A percentile compares a stretch with the other conserved stretches of the same genome.
Evolutionary conservation across 768 basidiomycete genomes (phyloP).

Genomic region (Lenzites betulinus): DNA sequence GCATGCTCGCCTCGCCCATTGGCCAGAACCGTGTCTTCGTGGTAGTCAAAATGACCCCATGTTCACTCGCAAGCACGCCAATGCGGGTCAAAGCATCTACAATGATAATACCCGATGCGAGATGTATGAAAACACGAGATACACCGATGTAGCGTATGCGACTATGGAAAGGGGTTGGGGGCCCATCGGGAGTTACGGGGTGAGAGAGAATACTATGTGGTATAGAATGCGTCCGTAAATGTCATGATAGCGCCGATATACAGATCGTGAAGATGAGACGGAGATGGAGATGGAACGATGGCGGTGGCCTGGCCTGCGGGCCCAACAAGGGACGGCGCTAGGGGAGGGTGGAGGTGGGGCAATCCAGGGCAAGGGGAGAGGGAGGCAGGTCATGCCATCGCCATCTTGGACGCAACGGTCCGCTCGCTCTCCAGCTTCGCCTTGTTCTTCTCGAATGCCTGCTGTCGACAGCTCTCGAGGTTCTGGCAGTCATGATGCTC

Average conservation of each 20-base stretch:
- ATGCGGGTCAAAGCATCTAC: slow-evolving; percentile 18
- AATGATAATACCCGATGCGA: slow-evolving; percentile 18
- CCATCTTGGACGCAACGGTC: slow-evolving; percentile 86
- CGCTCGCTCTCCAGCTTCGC: slow-evolving; percentile 84
- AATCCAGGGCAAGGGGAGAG: slow-evolving; percentile 5
- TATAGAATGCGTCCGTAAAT: slow-evolving; percentile 32
- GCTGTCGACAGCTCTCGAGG: slow-evolving; percentile 81
- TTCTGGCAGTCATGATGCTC: slow-evolving; percentile 87
- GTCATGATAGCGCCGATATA: slow-evolving; percentile 28
- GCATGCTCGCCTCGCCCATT: background rate
- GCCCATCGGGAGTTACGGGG: slow-evolving; percentile 22
- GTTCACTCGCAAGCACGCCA: background rate
- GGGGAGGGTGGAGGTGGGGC: slow-evolving; percentile 11
- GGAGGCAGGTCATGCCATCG: slow-evolving; percentile 55
- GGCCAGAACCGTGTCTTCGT: background rate
- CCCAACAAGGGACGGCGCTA: slow-evolving; percentile 6
- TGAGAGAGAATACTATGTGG: slow-evolving; percentile 20
- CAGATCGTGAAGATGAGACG: slow-evolving; percentile 15
- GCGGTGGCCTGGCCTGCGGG: slow-evolving; percentile 22
- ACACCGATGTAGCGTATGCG: slow-evolving; percentile 18
- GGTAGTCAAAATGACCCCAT: background rate
- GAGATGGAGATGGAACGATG: slow-evolving; percentile 19
- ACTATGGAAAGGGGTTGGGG: slow-evolving; percentile 3
- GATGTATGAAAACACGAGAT: slow-evolving; percentile 20
- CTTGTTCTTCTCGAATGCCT: slow-evolving; percentile 89